Base-by-base conservation (phyloP, 2,329 filamentous ascomycete genomes). In the Elsinoe australis region DNA sequence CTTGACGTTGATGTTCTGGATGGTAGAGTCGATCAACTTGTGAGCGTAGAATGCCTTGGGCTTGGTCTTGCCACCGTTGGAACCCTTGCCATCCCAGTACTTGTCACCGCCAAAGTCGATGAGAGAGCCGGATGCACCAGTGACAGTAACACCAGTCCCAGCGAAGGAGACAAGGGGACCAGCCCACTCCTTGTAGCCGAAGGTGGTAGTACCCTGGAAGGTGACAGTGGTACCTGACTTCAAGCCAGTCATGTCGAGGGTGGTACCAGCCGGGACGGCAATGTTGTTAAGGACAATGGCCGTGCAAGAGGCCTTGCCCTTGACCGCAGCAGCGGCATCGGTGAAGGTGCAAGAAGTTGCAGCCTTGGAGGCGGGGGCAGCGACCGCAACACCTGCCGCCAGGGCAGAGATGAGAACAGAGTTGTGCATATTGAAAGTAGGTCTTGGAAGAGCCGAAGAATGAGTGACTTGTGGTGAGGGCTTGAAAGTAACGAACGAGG, bases 181-280 rank as follows among this genome's bases (percentile, higher is more conserved):
- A 1, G 62, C 61, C 81, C 80, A 85, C 57, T 81, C 75, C 53
- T 76, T 68, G 65, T 82, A 83, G 15, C 71, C 80, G 58, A 81
- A 85, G 47, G 75, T 78, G n/a, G 81, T 85, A 10, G 70, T 76
- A 34, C 82, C 82, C 50, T 76, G 63, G 63, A 85, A 85, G 55
- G 74, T 76, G 53, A 83, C 71, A 61, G 54, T 58, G 12, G 65
- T 64, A 19, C 60, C 61, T 8, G 57, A 51, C 32, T 59, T 57
- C 10, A 68, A 55, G 18, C 55, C 57, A 22, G 57, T 61, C 35
- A 69, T 54, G 49, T 68, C 63, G 6, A 69, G 58, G 12, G 64
- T 67, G 26, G 56, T 58, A 14, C 62, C 61, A 3, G 66, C 57
- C 5, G 66, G 66, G 10, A 67, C 62, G 7, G 52, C 58, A 12